Conservation (phyloP, 805 yeast species). For the Maudiozyma serrabonitensis region DNA sequence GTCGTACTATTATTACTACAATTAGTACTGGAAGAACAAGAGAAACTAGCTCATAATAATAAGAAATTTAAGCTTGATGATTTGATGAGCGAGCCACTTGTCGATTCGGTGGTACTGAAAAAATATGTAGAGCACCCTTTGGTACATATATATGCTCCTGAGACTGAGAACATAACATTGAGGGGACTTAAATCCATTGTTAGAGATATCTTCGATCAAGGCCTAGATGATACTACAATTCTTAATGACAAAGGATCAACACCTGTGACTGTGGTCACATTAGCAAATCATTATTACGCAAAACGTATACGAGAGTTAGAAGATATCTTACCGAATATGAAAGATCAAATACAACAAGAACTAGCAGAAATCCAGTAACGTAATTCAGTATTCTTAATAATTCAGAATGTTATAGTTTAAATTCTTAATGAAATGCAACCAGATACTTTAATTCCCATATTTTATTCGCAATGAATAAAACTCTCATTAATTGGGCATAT, state of each 20-base stretch:
- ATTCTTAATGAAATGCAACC: too few species aligned
- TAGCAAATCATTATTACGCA: constrained; percentile 24
- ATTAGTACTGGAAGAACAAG: constrained; percentile 22
- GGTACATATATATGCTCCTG: constrained; percentile 19
- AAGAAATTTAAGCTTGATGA: constrained; percentile 10
- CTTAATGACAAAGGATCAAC: not conserved
- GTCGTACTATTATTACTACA: constrained; percentile 22
- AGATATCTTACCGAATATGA: constrained; percentile 16
- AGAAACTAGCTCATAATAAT: constrained; percentile 14
- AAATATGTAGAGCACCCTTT: constrained; percentile 18
- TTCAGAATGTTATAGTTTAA: too few species aligned
- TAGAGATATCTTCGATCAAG: constrained; percentile 15
- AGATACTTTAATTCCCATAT: too few species aligned
- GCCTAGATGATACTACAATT: not conserved
- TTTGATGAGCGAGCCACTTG: constrained; percentile 18
- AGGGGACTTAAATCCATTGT: constrained; percentile 17
- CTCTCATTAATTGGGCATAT: too few species aligned
- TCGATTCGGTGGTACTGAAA: constrained; percentile 15
- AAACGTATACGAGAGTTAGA: constrained; percentile 16
- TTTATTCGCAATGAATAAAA: too few species aligned
- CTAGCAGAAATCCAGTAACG: not conserved
- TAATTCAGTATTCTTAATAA: too few species aligned
- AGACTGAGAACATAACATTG: constrained; percentile 12
- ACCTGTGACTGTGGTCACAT: constrained; percentile 14
- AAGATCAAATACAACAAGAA: constrained; percentile 6